phyloP scores from a whole-genome alignment of 208 protist species.

The Wallacemonas sp. region DNA sequence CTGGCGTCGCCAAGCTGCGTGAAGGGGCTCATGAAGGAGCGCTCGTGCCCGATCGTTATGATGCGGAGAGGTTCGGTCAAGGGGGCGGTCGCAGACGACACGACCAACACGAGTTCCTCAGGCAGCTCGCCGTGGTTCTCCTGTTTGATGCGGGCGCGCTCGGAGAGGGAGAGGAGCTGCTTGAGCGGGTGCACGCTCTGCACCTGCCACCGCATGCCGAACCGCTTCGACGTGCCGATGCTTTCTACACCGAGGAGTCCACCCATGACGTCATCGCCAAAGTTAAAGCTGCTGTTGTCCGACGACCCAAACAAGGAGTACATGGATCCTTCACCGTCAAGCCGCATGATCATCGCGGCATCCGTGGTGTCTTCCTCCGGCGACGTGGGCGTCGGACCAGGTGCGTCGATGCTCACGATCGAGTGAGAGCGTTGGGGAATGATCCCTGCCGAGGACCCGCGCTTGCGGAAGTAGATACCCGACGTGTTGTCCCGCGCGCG shows the following conservation, averaged over 20 bases:
- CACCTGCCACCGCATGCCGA: constrained; percentile 13
- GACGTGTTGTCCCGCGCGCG: constrained; percentile 21
- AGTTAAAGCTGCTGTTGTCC: constrained; percentile 10
- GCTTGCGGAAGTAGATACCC: constrained; percentile 15
- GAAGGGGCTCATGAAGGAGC: constrained; percentile 45
- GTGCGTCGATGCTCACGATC: constrained; percentile 8
- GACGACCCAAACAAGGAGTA: constrained; percentile 3
- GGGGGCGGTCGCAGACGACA: constrained; percentile 19
- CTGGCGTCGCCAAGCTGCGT: constrained; percentile 24
- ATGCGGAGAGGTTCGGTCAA: constrained; percentile 24
- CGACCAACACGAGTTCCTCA: constrained; percentile 35
- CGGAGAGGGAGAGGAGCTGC: constrained; percentile 12
- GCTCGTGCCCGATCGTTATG: constrained; percentile 48
- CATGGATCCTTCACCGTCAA: no score
- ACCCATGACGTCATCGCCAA: background rate
- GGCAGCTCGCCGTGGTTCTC: constrained; percentile 13
- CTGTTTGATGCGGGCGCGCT: constrained; percentile 11
- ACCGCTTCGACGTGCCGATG: background rate
- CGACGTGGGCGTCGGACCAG: background rate
- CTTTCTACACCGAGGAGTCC: background rate
- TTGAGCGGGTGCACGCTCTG: constrained; percentile 4
- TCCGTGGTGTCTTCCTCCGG: background rate
- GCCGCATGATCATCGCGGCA: no score
- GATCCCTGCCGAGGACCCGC: background rate
- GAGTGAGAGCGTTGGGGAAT: background rate